Evolutionary conservation across 768 basidiomycete genomes (phyloP).

Genomic region (Chlorophyllum brunneum): DNA sequence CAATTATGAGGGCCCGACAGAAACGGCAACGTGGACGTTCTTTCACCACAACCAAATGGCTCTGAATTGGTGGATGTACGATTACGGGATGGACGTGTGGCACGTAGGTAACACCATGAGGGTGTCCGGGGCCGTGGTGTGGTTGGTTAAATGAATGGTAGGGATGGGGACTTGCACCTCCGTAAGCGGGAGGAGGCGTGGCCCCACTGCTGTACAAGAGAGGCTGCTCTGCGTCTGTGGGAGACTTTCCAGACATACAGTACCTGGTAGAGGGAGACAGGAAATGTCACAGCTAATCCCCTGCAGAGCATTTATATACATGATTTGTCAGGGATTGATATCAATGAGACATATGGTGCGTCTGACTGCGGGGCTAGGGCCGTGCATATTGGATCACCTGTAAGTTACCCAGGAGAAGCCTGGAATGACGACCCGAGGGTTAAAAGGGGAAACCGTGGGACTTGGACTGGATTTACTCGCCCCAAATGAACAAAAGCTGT

Average conservation of each 20-base stretch:
- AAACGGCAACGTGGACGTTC: conserved; percentile 2
- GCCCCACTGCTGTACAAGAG: background rate
- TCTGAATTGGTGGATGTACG: background rate
- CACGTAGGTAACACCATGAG: conserved; percentile 3
- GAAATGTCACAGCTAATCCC: background rate
- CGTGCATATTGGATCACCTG: no score
- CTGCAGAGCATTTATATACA: background rate
- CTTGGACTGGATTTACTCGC: no score
- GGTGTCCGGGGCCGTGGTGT: background rate
- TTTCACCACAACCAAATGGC: background rate
- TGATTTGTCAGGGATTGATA: background rate
- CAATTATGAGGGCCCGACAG: background rate
- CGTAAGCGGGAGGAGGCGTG: conserved; percentile 6
- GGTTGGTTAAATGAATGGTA: background rate
- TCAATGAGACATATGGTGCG: conserved; percentile 4
- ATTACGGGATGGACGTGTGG: background rate
- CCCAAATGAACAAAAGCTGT: no score
- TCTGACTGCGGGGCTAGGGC: background rate
- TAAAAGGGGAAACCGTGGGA: background rate
- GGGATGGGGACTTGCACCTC: background rate
- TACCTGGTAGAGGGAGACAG: background rate
- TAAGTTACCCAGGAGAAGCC: no score
- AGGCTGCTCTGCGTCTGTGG: background rate
- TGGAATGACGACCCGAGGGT: background rate
- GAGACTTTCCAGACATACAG: background rate